These are phyloP conservation scores for Dictyostelium citrinum DNA, from an alignment of 78 protist species.

Conservation along the genomic window DNA sequence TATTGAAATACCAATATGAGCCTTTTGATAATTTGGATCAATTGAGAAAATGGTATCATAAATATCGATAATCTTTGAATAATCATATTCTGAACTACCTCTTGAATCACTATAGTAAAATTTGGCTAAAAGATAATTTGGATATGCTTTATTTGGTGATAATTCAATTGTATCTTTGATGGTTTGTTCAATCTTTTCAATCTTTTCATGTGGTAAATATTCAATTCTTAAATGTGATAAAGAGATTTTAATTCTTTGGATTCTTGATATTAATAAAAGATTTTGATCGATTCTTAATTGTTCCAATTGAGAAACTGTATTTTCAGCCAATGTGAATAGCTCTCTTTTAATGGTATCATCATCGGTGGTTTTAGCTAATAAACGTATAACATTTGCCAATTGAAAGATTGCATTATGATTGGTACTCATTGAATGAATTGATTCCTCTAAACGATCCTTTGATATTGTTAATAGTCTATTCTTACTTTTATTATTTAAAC, in stretches of 20 bases:
- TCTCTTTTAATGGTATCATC: not conserved
- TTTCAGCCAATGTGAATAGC: not conserved
- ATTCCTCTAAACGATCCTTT: slow-evolving; percentile 4
- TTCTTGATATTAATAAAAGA: slow-evolving; percentile 9
- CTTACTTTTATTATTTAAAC: not conserved
- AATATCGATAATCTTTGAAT: not conserved
- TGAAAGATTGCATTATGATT: slow-evolving; percentile 59
- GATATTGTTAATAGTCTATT: slow-evolving; percentile 28
- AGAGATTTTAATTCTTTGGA: not conserved
- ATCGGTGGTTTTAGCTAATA: slow-evolving; percentile 1
- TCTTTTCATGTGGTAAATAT: not conserved
- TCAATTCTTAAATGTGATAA: not conserved
- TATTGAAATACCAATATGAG: not conserved
- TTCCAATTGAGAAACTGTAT: slow-evolving; percentile 16
- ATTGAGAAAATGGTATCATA: not conserved
- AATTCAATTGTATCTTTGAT: not conserved
- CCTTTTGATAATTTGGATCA: slow-evolving; percentile 2
- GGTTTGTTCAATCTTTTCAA: not conserved
- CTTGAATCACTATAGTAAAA: not conserved
- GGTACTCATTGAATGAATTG: slow-evolving; percentile 54
- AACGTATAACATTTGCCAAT: slow-evolving; percentile 48
- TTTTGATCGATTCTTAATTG: slow-evolving; percentile 39
- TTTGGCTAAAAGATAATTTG: slow-evolving; percentile 8
- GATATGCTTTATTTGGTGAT: not conserved
- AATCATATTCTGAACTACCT: not conserved